A percentile compares a stretch with the other conserved stretches of the same genome.
Evolutionary conservation across 805 yeast genomes (phyloP).

Genomic region (Wickerhamiella musiphila): DNA sequence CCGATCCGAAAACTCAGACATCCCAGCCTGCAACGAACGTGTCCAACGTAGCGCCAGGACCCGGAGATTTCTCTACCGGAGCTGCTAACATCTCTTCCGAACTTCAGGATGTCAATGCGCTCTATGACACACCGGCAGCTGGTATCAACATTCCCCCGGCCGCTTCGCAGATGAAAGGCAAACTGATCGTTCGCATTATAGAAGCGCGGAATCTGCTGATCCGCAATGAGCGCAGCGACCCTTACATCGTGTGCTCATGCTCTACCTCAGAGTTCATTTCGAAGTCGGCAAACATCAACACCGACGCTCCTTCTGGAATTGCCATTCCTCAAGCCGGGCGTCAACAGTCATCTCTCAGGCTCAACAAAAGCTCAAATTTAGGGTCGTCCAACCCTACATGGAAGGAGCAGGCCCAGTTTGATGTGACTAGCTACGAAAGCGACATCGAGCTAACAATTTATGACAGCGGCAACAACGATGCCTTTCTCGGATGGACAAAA

Average conservation of each 20-base stretch:
- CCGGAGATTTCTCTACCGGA: background rate
- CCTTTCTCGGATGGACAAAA: constrained; percentile 68
- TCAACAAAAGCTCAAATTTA: constrained; percentile 4
- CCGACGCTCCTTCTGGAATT: constrained; percentile 15
- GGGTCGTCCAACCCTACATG: constrained; percentile 50
- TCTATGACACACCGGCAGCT: background rate
- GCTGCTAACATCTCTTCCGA: background rate
- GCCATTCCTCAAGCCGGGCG: constrained; percentile 21
- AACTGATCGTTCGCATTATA: constrained; percentile 58
- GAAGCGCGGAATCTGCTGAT: constrained; percentile 50
- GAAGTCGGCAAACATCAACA: constrained; percentile 16
- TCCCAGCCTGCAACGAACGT: constrained; percentile 1
- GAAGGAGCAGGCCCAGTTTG: constrained; percentile 88
- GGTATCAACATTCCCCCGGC: constrained; percentile 8
- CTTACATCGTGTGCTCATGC: constrained; percentile 73
- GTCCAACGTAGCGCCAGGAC: background rate
- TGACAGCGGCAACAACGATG: constrained; percentile 67
- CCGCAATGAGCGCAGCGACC: constrained; percentile 19
- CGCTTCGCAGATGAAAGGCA: constrained; percentile 31
- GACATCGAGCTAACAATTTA: constrained; percentile 83
- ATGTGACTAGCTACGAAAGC: constrained; percentile 63
- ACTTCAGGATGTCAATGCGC: too few relatives aligned
- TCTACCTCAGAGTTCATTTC: constrained; percentile 84
- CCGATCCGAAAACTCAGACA: constrained; percentile 1
- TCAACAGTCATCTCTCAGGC: constrained; percentile 2